phyloP scores from a whole-genome alignment of 2,329 filamentous ascomycete species.

The Exophiala sp. region DNA sequence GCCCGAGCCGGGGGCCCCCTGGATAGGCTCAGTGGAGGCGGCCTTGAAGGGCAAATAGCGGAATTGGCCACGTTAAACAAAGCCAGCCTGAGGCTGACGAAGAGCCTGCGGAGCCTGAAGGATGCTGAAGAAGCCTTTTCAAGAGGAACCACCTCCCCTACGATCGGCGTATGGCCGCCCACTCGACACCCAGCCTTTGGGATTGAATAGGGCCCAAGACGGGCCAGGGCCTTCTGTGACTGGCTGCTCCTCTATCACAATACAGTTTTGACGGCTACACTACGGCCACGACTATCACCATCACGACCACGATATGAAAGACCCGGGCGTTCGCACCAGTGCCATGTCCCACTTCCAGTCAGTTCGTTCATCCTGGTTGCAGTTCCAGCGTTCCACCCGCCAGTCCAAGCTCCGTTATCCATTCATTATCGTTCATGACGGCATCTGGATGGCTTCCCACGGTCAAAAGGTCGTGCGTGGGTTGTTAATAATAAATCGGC shows the following conservation, averaged over 20 bases:
- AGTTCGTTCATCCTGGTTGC: not conserved
- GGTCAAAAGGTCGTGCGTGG: not conserved
- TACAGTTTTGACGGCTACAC: not conserved
- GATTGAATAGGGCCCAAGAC: not conserved
- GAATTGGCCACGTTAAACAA: not conserved
- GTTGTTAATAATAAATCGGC: not conserved
- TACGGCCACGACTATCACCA: not conserved
- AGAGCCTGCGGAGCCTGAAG: not conserved
- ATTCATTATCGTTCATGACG: not conserved
- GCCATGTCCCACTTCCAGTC: not conserved
- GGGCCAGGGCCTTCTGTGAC: not conserved
- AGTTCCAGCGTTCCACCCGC: not conserved
- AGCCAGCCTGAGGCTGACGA: not conserved
- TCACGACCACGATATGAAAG: not conserved
- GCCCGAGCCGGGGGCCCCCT: not conserved
- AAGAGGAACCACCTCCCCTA: not conserved
- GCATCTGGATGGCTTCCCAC: not conserved
- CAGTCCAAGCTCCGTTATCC: not conserved
- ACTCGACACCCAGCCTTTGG: conserved; percentile 1
- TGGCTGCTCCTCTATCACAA: not conserved
- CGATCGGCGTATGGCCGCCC: conserved; percentile 1
- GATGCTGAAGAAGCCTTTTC: not conserved
- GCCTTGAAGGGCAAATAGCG: not conserved
- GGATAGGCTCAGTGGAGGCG: not conserved
- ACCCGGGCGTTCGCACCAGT: not conserved